Conservation (phyloP, 768 basidiomycete species). For the Amylocystis lapponica region DNA sequence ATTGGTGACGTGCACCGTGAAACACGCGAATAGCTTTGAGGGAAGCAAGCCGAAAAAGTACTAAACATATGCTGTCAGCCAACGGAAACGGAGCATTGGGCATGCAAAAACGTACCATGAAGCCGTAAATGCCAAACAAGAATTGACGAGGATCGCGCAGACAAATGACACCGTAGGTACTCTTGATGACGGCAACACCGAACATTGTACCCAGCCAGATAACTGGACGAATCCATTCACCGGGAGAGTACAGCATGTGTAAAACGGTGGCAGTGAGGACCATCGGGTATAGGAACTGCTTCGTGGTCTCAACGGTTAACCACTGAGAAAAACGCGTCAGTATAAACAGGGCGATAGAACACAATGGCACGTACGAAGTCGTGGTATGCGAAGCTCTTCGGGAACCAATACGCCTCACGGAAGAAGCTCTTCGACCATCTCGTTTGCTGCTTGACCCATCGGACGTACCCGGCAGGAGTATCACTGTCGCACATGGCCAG, state of each 20-base stretch:
- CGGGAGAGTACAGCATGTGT: slow-evolving; percentile 13
- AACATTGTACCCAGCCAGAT: slow-evolving; percentile 17
- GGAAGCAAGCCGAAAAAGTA: slow-evolving; percentile 12
- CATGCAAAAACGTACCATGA: slow-evolving; percentile 7
- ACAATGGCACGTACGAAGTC: slow-evolving; percentile 6
- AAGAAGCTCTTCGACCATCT: slow-evolving; percentile 20
- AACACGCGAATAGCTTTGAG: slow-evolving; percentile 9
- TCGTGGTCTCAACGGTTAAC: slow-evolving; percentile 19
- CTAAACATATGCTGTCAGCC: neutral
- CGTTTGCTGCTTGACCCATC: slow-evolving; percentile 22
- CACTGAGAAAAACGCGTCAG: slow-evolving; percentile 4
- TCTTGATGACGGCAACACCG: slow-evolving; percentile 17
- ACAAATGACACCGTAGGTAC: slow-evolving; percentile 14
- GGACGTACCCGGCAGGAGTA: slow-evolving; percentile 15
- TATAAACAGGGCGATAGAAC: neutral
- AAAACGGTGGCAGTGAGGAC: slow-evolving; percentile 18
- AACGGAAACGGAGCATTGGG: neutral
- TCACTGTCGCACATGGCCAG: slow-evolving; percentile 16
- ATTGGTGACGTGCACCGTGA: slow-evolving; percentile 9
- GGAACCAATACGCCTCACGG: slow-evolving; percentile 20
- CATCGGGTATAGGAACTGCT: slow-evolving; percentile 16
- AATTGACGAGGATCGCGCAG: slow-evolving; percentile 10
- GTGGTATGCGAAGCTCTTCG: slow-evolving; percentile 14
- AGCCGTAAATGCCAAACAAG: slow-evolving; percentile 15
- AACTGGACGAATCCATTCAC: slow-evolving; percentile 10